phyloP scores from a whole-genome alignment of 805 yeast species.

The Saccharomycopsis selenospora region DNA sequence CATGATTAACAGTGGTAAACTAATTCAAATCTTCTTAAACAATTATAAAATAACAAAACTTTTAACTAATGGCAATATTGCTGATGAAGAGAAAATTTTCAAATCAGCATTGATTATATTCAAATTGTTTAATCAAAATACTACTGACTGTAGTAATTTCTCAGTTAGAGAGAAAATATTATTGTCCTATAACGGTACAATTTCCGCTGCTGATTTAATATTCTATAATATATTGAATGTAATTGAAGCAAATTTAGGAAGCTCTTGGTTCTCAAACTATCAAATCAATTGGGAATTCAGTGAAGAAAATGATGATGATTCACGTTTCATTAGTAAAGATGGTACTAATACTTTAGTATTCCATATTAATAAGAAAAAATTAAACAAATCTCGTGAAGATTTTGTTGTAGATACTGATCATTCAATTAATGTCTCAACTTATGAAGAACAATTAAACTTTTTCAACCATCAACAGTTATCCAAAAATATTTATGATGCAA shows the following conservation, averaged over 20 bases:
- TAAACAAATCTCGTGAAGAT: slow-evolving; percentile 41
- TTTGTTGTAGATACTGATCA: slow-evolving; percentile 24
- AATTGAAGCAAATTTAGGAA: slow-evolving; percentile 46
- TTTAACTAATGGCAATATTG: slow-evolving; percentile 28
- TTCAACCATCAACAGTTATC: not conserved
- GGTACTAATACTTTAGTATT: slow-evolving; percentile 28
- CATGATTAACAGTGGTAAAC: slow-evolving; percentile 38
- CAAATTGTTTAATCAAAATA: slow-evolving; percentile 43
- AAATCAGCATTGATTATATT: slow-evolving; percentile 41
- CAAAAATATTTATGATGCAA: slow-evolving; percentile 52
- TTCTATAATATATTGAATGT: slow-evolving; percentile 47
- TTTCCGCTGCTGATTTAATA: slow-evolving; percentile 51
- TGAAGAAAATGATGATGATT: slow-evolving; percentile 1
- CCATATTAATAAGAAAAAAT: slow-evolving; percentile 34
- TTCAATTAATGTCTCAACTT: not conserved
- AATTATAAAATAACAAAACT: slow-evolving; percentile 34
- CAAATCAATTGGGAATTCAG: slow-evolving; percentile 54
- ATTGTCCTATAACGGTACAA: slow-evolving; percentile 55
- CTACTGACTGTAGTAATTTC: slow-evolving; percentile 37
- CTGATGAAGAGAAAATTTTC: slow-evolving; percentile 29
- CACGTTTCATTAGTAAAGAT: slow-evolving; percentile 10
- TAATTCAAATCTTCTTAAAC: slow-evolving; percentile 57
- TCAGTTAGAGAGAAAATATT: slow-evolving; percentile 45
- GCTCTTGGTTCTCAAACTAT: slow-evolving; percentile 62
- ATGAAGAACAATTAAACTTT: slow-evolving; percentile 1